Base-by-base conservation (phyloP, 257 asterid genomes). In the Verbena officinalis region DNA sequence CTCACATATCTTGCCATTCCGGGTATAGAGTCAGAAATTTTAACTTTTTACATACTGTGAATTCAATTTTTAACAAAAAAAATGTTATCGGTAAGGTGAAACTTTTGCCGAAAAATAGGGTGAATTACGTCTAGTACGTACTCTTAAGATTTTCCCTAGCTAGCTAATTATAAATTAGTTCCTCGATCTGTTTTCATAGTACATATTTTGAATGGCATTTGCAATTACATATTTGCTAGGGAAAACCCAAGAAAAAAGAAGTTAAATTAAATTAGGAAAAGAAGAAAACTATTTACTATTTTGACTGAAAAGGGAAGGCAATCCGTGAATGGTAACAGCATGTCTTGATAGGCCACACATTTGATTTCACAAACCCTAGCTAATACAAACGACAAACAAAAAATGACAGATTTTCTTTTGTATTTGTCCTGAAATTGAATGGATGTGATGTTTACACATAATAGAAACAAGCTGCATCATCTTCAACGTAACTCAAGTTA, bases 401-500 rank as follows among this genome's bases (percentile, higher is more conserved):
- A 46, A 56, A 17, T 58, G 75, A 42, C 53, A 61, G 65, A 30
- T 1, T 36, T 36, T 27, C 33, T 33, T 16, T 52, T 57, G 57
- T 64, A 3, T 27, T 39, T 58, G 49, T 72, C 14, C 55, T 65
- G 63, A 65, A 30, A 43, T 44, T 55, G 65, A 59, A 61, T 39
- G 80, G 75, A 66, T 55, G 65, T 38, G 67, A 65, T 48, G 12
- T 14, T 21, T 38, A 55, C 80, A 75, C 73, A 19, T 71, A 61
- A 81, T 71, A 65, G 9, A 65, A 70, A 77, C 76, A 79, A 72
- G 36, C n/a, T n/a, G n/a, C n/a, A n/a, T n/a, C 4, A 58, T 15
- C 39, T 34, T 58, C 70, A 70, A n/a, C n/a, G n/a, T n/a, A n/a
- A 83, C 75, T 75, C 51, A 60, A 73, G 75, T 74, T 64, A 68